phyloP scores from a whole-genome alignment of 306 rosid genomes.

The Vicia faba region DNA sequence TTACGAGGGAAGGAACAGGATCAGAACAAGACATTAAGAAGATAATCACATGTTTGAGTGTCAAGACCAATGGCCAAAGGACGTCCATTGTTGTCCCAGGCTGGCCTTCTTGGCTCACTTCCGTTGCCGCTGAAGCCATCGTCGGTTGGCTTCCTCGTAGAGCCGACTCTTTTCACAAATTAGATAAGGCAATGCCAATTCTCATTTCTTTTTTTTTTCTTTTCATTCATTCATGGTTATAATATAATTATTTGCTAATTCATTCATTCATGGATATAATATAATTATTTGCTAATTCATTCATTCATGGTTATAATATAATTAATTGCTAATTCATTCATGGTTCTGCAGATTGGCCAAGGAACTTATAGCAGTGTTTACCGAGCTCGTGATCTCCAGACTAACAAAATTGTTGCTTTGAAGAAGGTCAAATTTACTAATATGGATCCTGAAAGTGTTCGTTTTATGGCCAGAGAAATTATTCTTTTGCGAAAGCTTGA shows the following conservation, averaged over 20 bases:
- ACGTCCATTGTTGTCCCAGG: slow-evolving; percentile 77
- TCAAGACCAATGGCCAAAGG: slow-evolving; percentile 49
- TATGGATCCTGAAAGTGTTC: slow-evolving; percentile 89
- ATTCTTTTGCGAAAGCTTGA: slow-evolving; percentile 70
- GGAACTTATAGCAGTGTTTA: slow-evolving; percentile 93
- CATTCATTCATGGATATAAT: no score
- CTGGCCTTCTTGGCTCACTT: slow-evolving; percentile 90
- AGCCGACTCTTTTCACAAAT: slow-evolving; percentile 76
- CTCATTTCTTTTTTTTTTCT: neutral
- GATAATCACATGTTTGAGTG: slow-evolving; percentile 40
- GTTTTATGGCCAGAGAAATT: slow-evolving; percentile 86
- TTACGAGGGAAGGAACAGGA: neutral
- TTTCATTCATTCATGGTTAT: neutral
- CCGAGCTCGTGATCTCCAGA: slow-evolving; percentile 77
- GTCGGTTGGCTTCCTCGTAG: slow-evolving; percentile 84
- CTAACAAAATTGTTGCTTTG: slow-evolving; percentile 73
- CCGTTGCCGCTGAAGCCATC: slow-evolving; percentile 86
- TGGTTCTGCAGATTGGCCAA: slow-evolving; percentile 70
- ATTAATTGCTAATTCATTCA: neutral
- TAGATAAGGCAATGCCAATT: slow-evolving; percentile 62
- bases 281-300: no score
- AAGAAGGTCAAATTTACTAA: slow-evolving; percentile 86
- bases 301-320: neutral
- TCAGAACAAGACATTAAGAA: slow-evolving; percentile 24
- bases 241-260: neutral